phyloP scores from a whole-genome alignment of 108 stramenopile species.

The Pseudonitzschia multiseries region DNA sequence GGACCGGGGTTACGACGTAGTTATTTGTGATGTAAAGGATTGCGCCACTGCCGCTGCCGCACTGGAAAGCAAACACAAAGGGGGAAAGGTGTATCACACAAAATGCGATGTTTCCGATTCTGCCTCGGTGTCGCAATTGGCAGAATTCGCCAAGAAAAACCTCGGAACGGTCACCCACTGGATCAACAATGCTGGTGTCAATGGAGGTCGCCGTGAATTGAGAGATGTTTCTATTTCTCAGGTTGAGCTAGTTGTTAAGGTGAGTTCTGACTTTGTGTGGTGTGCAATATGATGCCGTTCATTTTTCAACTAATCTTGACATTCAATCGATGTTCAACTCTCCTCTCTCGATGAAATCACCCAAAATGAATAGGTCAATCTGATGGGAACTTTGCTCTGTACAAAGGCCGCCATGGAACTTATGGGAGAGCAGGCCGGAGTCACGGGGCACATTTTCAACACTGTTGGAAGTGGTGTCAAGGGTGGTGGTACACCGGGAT shows the following conservation, averaged over 20 bases:
- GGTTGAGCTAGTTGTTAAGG: conserved; percentile 84
- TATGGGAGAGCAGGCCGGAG: conserved; percentile 79
- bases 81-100: conserved; percentile 73
- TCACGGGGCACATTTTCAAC: conserved; percentile 88
- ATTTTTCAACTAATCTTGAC: too few species aligned
- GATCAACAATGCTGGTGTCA: conserved; percentile 93
- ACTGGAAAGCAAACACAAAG: conserved; percentile 59
- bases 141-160: conserved; percentile 73
- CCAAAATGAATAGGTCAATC: conserved; percentile 42
- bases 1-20: conserved; percentile 84
- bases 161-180: conserved; percentile 86
- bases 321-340: too few species aligned
- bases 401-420: conserved; percentile 90
- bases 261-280: neutral
- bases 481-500: conserved; percentile 92
- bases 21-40: conserved; percentile 89
- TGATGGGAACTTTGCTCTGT: conserved; percentile 81
- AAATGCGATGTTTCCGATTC: conserved; percentile 85
- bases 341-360: neutral
- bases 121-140: conserved; percentile 60
- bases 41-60: conserved; percentile 71
- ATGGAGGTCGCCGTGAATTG: conserved; percentile 85
- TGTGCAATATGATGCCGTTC: neutral
- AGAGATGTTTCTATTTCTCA: conserved; percentile 68
- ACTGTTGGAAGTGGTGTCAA: conserved; percentile 90